These are phyloP conservation scores for Candida labiduridarum DNA, from an alignment of 1,139 yeast species.

Conservation along the genomic window DNA sequence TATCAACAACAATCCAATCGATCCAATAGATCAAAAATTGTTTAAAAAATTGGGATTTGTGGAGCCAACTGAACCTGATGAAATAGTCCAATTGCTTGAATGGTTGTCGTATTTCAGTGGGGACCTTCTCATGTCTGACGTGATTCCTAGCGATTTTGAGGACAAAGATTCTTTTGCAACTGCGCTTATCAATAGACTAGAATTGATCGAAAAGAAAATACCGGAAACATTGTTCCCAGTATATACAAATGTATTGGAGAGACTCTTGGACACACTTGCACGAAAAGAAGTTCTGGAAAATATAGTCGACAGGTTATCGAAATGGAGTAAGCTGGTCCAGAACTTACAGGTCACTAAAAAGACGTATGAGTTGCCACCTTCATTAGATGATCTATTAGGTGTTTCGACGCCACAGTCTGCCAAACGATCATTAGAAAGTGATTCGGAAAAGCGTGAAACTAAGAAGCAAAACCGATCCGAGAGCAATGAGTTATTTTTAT, in stretches of 20 bases:
- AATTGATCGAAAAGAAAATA: background rate
- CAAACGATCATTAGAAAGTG: slow-evolving; percentile 7
- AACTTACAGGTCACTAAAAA: slow-evolving; percentile 7
- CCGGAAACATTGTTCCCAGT: background rate
- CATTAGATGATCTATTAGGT: slow-evolving; percentile 27
- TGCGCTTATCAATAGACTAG: background rate
- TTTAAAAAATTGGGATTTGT: slow-evolving; percentile 11
- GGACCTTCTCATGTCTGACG: background rate
- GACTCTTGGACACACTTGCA: background rate
- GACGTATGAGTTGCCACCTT: slow-evolving; percentile 24
- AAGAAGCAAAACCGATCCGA: slow-evolving; percentile 11
- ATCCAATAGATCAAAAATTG: slow-evolving; percentile 4
- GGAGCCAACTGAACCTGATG: slow-evolving; percentile 6
- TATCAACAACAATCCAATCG: background rate
- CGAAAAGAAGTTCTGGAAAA: background rate
- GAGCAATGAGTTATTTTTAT: slow-evolving; percentile 19
- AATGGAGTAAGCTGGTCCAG: slow-evolving; percentile 9
- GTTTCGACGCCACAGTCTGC: slow-evolving; percentile 5
- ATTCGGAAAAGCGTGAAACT: slow-evolving; percentile 11
- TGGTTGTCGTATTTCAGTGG: slow-evolving; percentile 18
- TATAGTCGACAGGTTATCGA: background rate
- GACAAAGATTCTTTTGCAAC: background rate
- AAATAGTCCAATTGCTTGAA: slow-evolving; percentile 20
- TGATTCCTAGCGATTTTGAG: background rate
- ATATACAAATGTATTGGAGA: background rate